Evolutionary conservation across 1,284 basidiomycete species (phyloP), one percentile per base, ranked within the genome.

Genomic region (Ustilago vetiveriae): DNA sequence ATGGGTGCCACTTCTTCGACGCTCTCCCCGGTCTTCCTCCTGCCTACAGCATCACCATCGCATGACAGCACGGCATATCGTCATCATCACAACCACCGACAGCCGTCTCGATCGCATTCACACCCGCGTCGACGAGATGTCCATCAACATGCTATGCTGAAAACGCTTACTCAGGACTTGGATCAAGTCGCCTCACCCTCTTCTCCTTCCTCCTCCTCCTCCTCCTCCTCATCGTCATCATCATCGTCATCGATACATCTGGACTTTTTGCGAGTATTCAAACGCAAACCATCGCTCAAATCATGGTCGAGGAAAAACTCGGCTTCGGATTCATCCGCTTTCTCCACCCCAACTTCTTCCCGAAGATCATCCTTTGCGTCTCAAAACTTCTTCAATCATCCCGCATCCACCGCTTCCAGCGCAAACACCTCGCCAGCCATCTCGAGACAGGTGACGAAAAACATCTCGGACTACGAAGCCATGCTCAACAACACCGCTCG

Each of bases 361-460:
- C 47, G 60, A 29, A 55, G 60, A 6, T 64, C 60, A 0, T 70
- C 67, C 5, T 64, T 70, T 48, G 63, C 38, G 19, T 59, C 52
- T 22, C 39, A 53, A 23, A 51, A 43, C 21, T 64, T 69, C n/a
- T 23, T 62, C 7, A 43, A 52, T 19, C 43, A 52, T 17, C 42
- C 50, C 13, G 57, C 33, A 10, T 71, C 68, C 4, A 38, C 57
- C 2, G 44, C 60, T 6, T 57, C 53, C 9, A 62, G 56, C 23
- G 68, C 68, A 17, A 62, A 71, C 41, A 65, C 68, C 3, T 50
- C 44, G 13, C 62, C 62, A 1, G 62, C 57, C 22, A 66, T 71
- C 36, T 65, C 62, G 27, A 47, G 62, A 24, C 56, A 60, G 17
- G 57, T 57, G 1, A 71, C 68, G 11, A 60, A 57, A 46, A 40